Conservation (phyloP, 495 filamentous ascomycete species). For the Lichenothelia convexa region DNA sequence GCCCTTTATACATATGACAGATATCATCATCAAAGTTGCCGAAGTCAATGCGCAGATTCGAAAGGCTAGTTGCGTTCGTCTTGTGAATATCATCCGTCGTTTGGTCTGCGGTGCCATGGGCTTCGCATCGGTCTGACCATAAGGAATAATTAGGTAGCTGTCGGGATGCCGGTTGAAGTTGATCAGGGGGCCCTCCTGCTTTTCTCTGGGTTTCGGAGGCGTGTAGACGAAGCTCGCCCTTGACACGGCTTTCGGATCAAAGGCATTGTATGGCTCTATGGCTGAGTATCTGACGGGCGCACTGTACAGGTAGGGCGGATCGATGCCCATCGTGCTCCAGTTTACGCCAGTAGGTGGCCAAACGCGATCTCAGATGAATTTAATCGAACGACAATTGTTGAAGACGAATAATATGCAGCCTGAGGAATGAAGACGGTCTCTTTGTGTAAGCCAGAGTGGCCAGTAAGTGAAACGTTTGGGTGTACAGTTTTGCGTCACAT, state of each 20-base stretch:
- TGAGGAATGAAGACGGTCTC: too few relatives aligned
- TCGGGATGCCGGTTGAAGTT: constrained; percentile 69
- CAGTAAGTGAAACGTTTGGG: too few relatives aligned
- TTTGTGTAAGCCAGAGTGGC: too few relatives aligned
- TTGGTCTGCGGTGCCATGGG: constrained; percentile 58
- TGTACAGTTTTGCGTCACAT: too few relatives aligned
- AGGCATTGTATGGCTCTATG: constrained; percentile 35
- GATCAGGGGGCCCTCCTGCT: constrained; percentile 54
- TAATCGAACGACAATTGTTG: too few relatives aligned
- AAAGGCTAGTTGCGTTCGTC: constrained; percentile 46
- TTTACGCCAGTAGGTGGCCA: too few relatives aligned
- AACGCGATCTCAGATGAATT: too few relatives aligned
- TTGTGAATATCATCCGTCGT: constrained; percentile 41
- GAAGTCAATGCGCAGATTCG: constrained; percentile 44
- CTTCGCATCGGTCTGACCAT: constrained; percentile 33
- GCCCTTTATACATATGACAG: constrained; percentile 53
- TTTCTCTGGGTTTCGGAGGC: constrained; percentile 31
- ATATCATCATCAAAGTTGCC: constrained; percentile 49
- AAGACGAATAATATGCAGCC: too few relatives aligned
- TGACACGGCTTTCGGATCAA: constrained; percentile 71
- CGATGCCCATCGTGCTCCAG: constrained; percentile 15
- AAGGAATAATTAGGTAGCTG: constrained; percentile 30
- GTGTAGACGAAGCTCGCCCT: constrained; percentile 45
- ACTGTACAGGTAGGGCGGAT: constrained; percentile 66
- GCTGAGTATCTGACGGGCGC: constrained; percentile 29